Evolutionary conservation across 2,329 filamentous ascomycete species (phyloP), one percentile per base, ranked within the genome.

Genomic region (Paecilomyces dactylethromorphus): DNA sequence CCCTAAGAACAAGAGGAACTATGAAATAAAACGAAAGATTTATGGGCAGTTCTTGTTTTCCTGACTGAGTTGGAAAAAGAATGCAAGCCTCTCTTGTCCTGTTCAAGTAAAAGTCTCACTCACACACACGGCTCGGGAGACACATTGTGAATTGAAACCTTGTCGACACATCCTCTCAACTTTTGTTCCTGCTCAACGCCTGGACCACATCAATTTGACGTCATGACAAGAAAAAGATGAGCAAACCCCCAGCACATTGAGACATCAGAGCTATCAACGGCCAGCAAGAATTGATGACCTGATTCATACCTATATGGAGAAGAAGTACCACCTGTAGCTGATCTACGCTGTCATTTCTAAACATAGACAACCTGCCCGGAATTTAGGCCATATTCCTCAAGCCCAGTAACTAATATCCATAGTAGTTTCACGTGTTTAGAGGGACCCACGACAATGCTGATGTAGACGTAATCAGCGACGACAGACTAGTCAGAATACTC

Each of bases 171-270:
- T 45, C 39, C 39, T 45, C 39, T 45, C n/a, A 21, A 45, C 39
- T 45, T n/a, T 18, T 29, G 18, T 45, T 18, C 39, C 39, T 45
- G 39, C 39, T 45, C 39, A 18, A 15, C 11, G 13, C n/a, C 21
- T 54, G 29, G 50, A 39, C 54, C 59, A 7, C 39, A 63, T 63
- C 61, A 63, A 55, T 39, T 45, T 63, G 61, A 63, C 61, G 61
- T 63, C 61, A 63, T 51, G 31, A 57, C 26, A 31, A 24, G n/a
- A 31, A 7, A 18, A 15, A 15, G n/a, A 39, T 39, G 35, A 39
- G 13, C 35, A 39, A 7, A 39, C n/a, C 13, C n/a, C 35, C 35
- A 39, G 35, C 35, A 45, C 39, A 45, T 45, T 10, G 39, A n/a
- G 39, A 45, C 39, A 45, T 45, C 39, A 29, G 26, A 29, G 1